phyloP scores from a whole-genome alignment of 176 grass and related monocot genomes.

The Ensete glaucum region DNA sequence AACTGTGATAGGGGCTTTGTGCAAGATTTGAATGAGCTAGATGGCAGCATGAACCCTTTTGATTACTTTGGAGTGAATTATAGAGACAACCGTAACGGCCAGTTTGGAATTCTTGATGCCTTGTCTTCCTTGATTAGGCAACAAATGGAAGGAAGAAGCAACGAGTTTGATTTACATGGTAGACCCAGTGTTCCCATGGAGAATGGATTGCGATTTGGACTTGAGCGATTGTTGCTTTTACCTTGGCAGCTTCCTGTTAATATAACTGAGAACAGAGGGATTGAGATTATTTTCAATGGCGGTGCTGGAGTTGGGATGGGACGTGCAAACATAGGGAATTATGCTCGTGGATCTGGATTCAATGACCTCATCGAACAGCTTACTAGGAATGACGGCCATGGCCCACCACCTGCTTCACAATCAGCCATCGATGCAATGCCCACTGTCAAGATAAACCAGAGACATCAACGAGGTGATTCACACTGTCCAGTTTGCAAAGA shows the following conservation, averaged over 20 bases:
- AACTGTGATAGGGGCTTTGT: conserved; percentile 83
- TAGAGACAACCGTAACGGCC: conserved; percentile 21
- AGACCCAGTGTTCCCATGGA: conserved; percentile 7
- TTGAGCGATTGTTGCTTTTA: conserved; percentile 31
- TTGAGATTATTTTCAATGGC: conserved; percentile 28
- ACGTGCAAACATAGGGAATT: conserved; percentile 39
- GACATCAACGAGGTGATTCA: conserved; percentile 26
- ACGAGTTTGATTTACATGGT: conserved; percentile 31
- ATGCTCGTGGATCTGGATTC: conserved; percentile 35
- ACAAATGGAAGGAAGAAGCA: conserved; percentile 31
- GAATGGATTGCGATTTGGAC: conserved; percentile 10
- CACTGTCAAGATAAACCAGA: conserved; percentile 23
- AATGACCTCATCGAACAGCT: conserved; percentile 69
- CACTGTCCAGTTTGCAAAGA: conserved; percentile 30
- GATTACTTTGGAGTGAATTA: conserved; percentile 33
- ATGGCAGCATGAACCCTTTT: conserved; percentile 39
- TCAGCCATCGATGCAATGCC: conserved; percentile 25
- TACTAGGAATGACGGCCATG: conserved; percentile 17
- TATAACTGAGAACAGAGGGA: conserved; percentile 5
- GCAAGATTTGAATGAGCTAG: conserved; percentile 74
- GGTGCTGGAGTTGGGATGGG: conserved; percentile 27
- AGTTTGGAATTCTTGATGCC: conserved; percentile 63
- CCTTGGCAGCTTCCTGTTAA: conserved; percentile 28
- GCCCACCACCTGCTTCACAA: conserved; percentile 25
- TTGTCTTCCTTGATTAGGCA: conserved; percentile 57